Evolutionary conservation across 257 asterid genomes (phyloP), one percentile per base, ranked within the genome.

Genomic region (Paraleonurus japonicus): DNA sequence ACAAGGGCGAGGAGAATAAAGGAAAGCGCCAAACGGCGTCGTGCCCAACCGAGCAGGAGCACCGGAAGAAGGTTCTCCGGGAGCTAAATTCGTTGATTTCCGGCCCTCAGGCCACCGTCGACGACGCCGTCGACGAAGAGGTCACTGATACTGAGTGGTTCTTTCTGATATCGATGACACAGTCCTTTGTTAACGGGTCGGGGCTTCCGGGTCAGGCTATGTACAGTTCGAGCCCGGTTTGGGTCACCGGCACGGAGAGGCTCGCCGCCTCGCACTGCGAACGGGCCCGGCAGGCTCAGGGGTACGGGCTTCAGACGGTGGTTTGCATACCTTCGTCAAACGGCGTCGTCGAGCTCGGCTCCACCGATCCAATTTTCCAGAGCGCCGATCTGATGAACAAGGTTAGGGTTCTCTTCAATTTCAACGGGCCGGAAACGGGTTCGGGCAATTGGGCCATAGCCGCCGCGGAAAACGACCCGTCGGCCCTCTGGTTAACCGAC

Each of bases 91-190:
- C 93, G 0, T 48, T 90, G 62, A 81, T 92, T 27, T 78, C 96
- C 0, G 95, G 95, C n/a, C 67, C 84, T 0, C 88, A 79, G 23
- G 50, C 69, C 11, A 30, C 66, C 15, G 13, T 68, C 0, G 90
- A 87, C 1, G 92, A 84, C 11, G 76, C 88, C 12, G 88, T 88
- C 2, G 98, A 92, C 62, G 96, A 89, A 22, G 98, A 92, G 74
- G 98, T 92, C 0, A 88, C 98, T 0, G 97, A 90, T 64, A 90
- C 92, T 0, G 98, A 90, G 69, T 92, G 98, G 98, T 92, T 92
- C 24, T 92, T 92, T 16, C 79, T 92, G 1, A 81, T 90, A 4
- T 92, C 98, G 13, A 89, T 92, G 96, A 90, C 98, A 0, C 96
- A 92, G 48, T 75, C 86, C 5, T 92, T 92, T 4, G 86, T 71